A percentile compares a stretch with the other conserved stretches of the same genome.
Conservation (phyloP, 108 stramenopile genomes). For the Cyclotella baltica region DNA sequence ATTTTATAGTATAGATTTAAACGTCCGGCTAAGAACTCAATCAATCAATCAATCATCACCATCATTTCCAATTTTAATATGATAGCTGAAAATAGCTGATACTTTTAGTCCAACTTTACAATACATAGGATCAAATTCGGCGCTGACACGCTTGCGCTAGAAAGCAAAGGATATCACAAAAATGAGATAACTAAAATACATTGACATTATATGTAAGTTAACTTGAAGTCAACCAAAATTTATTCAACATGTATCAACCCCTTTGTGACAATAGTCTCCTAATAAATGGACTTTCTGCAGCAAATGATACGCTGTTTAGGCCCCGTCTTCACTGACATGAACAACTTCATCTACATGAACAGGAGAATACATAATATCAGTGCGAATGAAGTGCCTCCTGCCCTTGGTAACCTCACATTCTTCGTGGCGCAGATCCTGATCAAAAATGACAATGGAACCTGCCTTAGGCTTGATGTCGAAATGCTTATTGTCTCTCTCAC, state of each 20-base stretch:
- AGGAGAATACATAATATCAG: slow-evolving; percentile 20
- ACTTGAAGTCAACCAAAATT: not conserved
- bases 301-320: not conserved
- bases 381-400: not conserved
- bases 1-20: too few species aligned
- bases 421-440: slow-evolving; percentile 13
- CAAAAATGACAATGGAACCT: slow-evolving; percentile 7
- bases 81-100: too few species aligned
- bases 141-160: too few species aligned
- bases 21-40: too few species aligned
- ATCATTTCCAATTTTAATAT: too few species aligned
- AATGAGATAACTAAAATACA: too few species aligned
- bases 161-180: too few species aligned
- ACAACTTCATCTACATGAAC: not conserved
- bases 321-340: too few species aligned
- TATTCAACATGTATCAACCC: not conserved
- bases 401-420: slow-evolving; percentile 11
- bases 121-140: too few species aligned
- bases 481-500: not conserved
- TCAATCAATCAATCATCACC: too few species aligned
- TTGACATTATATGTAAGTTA: not conserved
- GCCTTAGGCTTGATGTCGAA: not conserved
- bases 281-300: not conserved
- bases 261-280: not conserved
- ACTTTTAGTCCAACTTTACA: too few species aligned